Conservation (phyloP, 345 rosid genomes). For the Corchorus capsularis region DNA sequence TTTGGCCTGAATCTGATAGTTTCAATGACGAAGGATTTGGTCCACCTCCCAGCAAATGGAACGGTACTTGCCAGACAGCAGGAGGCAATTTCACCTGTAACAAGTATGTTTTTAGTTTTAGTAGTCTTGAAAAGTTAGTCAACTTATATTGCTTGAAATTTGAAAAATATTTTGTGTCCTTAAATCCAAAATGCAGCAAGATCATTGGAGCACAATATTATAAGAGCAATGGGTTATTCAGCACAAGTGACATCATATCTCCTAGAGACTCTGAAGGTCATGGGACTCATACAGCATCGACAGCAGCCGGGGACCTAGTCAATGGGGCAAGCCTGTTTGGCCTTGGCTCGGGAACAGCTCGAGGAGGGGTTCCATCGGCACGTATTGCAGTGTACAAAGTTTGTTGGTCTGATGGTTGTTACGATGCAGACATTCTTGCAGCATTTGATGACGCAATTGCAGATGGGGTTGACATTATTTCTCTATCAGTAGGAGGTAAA, state of each 20-base stretch:
- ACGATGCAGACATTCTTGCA: conserved; percentile 26
- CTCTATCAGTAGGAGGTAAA: conserved; percentile 16
- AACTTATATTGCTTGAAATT: neutral
- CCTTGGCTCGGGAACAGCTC: conserved; percentile 27
- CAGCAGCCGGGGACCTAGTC: conserved; percentile 34
- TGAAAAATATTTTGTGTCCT: neutral
- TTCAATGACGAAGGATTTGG: conserved; percentile 35
- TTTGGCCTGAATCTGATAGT: conserved; percentile 53
- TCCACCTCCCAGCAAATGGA: conserved; percentile 9
- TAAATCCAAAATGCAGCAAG: conserved; percentile 25
- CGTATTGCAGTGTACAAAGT: conserved; percentile 34
- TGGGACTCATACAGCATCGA: conserved; percentile 50
- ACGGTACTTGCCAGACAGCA: neutral
- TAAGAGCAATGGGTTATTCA: neutral
- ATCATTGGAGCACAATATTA: conserved; percentile 33
- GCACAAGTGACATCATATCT: conserved; percentile 17
- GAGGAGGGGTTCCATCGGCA: conserved; percentile 35
- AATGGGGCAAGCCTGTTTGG: conserved; percentile 25
- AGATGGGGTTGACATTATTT: conserved; percentile 36
- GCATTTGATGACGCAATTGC: conserved; percentile 40
- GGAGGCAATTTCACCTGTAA: conserved; percentile 10
- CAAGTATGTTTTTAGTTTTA: neutral
- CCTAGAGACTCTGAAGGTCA: conserved; percentile 35
- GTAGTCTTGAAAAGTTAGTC: neutral
- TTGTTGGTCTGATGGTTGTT: conserved; percentile 27